Base-by-base conservation (phyloP, 2,329 filamentous ascomycete species). In the Sporothrix pallida region DNA sequence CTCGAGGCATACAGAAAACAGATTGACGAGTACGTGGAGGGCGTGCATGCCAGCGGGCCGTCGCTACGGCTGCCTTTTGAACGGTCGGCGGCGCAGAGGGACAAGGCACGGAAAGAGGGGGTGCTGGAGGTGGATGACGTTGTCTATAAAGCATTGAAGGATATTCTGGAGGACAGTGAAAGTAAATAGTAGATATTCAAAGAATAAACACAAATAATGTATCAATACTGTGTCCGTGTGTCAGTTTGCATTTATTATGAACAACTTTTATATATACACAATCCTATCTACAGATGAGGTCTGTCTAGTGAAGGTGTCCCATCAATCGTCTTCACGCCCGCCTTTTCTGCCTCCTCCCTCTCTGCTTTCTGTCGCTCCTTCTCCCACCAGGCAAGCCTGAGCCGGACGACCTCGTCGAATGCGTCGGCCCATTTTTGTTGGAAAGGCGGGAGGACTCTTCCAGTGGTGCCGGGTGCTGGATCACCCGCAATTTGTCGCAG, bases 401-500 rank as follows among this genome's bases (percentile, higher is more conserved):
- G 42, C 15, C 10, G 23, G 42, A 67, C 42, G 17, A 67, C 20
- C 20, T 67, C 42, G 3, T 46, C 13, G 17, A 67, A 67, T 10
- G 42, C 44, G 10, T 67, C 62, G 3, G 42, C 13, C 76, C 75
- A 76, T 44, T 72, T 58, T 46, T 67, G 63, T 8, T 62, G 13
- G 13, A 74, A 75, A 0, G 60, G 60, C 3, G 73, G 75, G 26
- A 75, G 71, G 15, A 44, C 44, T 6, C 74, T 60, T 7, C 74
- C 74, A 1, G 42, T 31, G 2, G 62, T 67, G 42, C 67, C 70
- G n/a, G 52, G n/a, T 42, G 46, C 62, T 17, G 26, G 54, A 1
- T 86, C 83, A 0, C 87, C 87, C 1, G 87, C 86, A 31, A 90
- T 75, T 20, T 74, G 76, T 44, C 88, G 83, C 17, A 90, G 75